A percentile compares a stretch with the other conserved stretches of the same genome.
phyloP scores from a whole-genome alignment of 164 flowering plant species.

The Piper betle region DNA sequence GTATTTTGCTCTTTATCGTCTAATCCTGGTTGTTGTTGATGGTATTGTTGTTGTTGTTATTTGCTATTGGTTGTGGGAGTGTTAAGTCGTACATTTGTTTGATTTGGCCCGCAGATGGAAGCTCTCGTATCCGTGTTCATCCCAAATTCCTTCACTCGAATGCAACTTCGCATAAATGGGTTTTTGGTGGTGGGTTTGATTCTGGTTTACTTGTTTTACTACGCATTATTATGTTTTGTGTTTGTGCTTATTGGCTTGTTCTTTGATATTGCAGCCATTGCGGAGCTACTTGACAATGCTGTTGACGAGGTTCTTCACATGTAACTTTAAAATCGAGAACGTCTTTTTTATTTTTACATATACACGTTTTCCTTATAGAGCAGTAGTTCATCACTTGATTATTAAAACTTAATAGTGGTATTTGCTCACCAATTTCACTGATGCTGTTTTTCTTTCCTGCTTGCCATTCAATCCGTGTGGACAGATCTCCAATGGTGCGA shows the following conservation, averaged over 20 bases:
- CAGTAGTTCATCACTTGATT: background rate
- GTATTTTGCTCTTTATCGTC: constrained; percentile 19
- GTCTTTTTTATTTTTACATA: background rate
- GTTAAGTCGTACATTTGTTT: background rate
- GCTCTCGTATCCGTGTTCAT: constrained; percentile 66
- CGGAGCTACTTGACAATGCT: constrained; percentile 93
- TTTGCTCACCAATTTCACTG: background rate
- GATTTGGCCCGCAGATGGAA: constrained; percentile 32
- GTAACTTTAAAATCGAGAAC: background rate
- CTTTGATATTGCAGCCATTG: constrained; percentile 49
- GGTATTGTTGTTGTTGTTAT: background rate
- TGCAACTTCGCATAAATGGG: constrained; percentile 98
- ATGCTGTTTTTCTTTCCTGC: background rate
- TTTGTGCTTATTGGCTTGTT: background rate
- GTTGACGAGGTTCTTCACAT: constrained; percentile 65
- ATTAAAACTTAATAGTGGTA: background rate
- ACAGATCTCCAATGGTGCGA: constrained; percentile 88
- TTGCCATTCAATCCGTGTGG: background rate
- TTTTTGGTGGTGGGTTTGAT: constrained; percentile 59
- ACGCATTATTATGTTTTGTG: background rate
- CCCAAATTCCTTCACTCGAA: constrained; percentile 92
- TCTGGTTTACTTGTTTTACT: background rate
- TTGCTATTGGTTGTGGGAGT: background rate
- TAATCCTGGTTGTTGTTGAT: background rate
- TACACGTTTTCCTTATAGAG: background rate